Evolutionary conservation across 345 rosid species (phyloP), one percentile per base, ranked within the genome.

Genomic region (Passiflora organensis): DNA sequence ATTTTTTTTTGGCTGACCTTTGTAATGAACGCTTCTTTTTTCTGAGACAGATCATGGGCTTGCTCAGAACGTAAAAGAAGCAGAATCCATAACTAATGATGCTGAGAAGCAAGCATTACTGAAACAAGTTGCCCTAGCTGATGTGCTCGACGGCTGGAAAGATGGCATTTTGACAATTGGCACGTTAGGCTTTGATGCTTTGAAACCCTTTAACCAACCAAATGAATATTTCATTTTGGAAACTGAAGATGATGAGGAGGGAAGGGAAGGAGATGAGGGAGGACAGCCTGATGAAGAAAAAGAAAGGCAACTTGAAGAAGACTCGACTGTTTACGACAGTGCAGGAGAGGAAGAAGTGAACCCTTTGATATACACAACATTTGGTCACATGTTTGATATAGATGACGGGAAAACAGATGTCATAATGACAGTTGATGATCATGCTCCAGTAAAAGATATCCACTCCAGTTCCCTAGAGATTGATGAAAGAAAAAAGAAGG

Each of bases 111-210:
- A 77, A 53, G 82, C 82, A 62, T 70, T 86, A 55, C 71, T 85
- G 23, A 81, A 82, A 60, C 95, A 86, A 60, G 80, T 76, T 19
- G 79, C 79, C n/a, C 51, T 84, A 25, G 79, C 75, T 13, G 91
- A 84, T 53, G 84, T 73, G 67, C 78, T 90, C 36, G 95, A 83
- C 60, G 84, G 77, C 25, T 87, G 97, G 95, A 76, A 65, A 66
- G 84, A 80, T 59, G 87, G 95, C 61, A 80, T 91, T 67, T 76
- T 91, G 49, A 87, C 91, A 36, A 87, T 91, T 43, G 96, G 96
- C 15, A 91, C 97, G 12, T 85, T 91, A 14, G 97, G 97, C 42
- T 76, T 88, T 37, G 90, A 83, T 64, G 72, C 84, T 23, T 53
- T 87, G 41, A 75, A 73, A 59, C 70, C 73, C 13, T 71, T 63